Base-by-base conservation (phyloP, 2,329 filamentous ascomycete genomes). In the Ophioceras dolichostomum region DNA sequence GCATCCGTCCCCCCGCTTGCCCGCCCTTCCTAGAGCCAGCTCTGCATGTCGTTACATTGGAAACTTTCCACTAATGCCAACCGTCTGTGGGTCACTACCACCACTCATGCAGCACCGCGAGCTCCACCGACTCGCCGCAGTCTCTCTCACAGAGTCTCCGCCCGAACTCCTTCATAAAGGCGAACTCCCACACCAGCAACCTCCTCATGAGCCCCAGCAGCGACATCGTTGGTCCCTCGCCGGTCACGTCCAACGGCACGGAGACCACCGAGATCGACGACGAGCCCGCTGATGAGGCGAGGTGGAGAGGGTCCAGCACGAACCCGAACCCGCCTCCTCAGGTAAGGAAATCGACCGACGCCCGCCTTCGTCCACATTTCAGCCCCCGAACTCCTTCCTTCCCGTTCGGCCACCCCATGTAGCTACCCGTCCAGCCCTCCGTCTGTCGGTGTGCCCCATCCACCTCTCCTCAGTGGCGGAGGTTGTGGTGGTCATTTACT, bases 201-300 rank as follows among this genome's bases (percentile, higher is more conserved):
- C 65, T 80, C 53, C 48, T 76, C 24, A 60, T 74, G 57, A 70
- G 76, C 58, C 68, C 80, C 43, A 74, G 66, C 50, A 79, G 70
- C 52, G 77, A 82, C 48, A 73, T 79, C 46, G 79, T 87, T 37
- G 83, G 85, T 29, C 84, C 84, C 9, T 89, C 84, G 14, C 84
- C 85, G 7, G 83, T 89, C 18, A 87, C 86, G 36, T 91, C 85
- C 28, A 88, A 83, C 53, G 83, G 83, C 41, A 91, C 85, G 18
- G 82, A 81, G 49, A 79, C 73, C 28, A 89, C 85, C 10, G 85
- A 91, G 53, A 87, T 91, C 38, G 85, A 91, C 44, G 84, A 89
- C 45, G 82, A 87, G 45, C 70, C 22, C 8, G 22, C 22, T 26
- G 22, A 26, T 12, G 22, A 26, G 12, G 22, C 22, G 12, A 26